These are phyloP conservation scores for Aspergillus bridgeri DNA, from an alignment of 495 filamentous ascomycete genomes.

Conservation along the genomic window DNA sequence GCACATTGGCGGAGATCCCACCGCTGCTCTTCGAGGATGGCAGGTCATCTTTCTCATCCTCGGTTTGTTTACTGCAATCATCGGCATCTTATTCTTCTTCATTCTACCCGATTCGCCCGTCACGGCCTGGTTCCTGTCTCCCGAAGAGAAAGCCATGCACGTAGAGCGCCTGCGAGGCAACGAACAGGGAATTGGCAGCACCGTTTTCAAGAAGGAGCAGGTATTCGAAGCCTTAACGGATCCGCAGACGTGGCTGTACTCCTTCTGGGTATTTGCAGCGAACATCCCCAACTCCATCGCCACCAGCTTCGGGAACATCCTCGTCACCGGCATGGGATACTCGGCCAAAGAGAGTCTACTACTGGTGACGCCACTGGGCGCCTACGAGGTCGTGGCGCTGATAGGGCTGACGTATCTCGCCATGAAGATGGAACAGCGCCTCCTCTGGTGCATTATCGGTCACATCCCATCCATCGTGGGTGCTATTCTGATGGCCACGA, in stretches of 20 bases:
- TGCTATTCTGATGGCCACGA: slow-evolving; percentile 49
- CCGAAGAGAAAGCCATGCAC: slow-evolving; percentile 49
- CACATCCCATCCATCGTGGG: slow-evolving; percentile 45
- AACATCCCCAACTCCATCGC: slow-evolving; percentile 44
- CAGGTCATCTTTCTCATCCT: slow-evolving; percentile 58
- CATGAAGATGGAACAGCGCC: slow-evolving; percentile 42
- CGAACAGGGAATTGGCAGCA: slow-evolving; percentile 57
- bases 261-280: slow-evolving; percentile 50
- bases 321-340: slow-evolving; percentile 31
- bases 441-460: slow-evolving; percentile 22
- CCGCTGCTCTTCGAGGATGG: slow-evolving; percentile 47
- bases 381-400: slow-evolving; percentile 54
- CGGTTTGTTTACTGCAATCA: slow-evolving; percentile 50
- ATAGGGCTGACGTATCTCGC: slow-evolving; percentile 51
- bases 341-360: slow-evolving; percentile 50
- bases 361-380: slow-evolving; percentile 57
- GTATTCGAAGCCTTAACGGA: slow-evolving; percentile 48
- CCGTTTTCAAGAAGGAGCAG: slow-evolving; percentile 55
- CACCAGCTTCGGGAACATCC: slow-evolving; percentile 29
- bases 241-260: slow-evolving; percentile 54
- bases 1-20: slow-evolving; percentile 24
- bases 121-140: slow-evolving; percentile 54
- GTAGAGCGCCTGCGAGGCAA: slow-evolving; percentile 56
- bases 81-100: slow-evolving; percentile 53
- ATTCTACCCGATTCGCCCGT: slow-evolving; percentile 59